A percentile compares a stretch with the other conserved stretches of the same genome.
Conservation (phyloP, 2,329 filamentous ascomycete genomes). For the Talaromyces rugulosus region DNA sequence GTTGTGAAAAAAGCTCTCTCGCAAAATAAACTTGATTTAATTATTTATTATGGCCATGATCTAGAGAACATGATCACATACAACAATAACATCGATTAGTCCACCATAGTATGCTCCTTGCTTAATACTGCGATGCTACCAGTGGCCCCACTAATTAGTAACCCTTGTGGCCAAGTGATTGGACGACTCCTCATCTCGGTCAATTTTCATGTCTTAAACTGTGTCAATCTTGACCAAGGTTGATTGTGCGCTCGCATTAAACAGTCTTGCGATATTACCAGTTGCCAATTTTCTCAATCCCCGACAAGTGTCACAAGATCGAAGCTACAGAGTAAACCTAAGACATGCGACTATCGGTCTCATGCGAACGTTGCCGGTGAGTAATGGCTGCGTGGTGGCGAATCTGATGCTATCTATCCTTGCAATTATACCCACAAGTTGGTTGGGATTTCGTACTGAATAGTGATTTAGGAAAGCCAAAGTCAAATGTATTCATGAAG, state of each 20-base stretch:
- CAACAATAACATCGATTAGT: background rate
- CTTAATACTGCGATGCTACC: background rate
- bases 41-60: background rate
- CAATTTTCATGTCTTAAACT: background rate
- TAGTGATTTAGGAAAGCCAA: slow-evolving; percentile 26
- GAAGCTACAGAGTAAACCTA: background rate
- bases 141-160: background rate
- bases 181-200: background rate
- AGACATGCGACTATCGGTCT: slow-evolving; percentile 32
- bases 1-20: background rate
- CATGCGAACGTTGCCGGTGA: slow-evolving; percentile 32
- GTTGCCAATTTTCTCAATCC: background rate
- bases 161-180: background rate
- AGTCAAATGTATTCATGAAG: slow-evolving; percentile 34
- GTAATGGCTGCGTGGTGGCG: background rate
- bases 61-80: background rate
- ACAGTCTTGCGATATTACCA: background rate
- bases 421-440: background rate
- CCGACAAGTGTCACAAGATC: background rate
- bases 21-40: background rate
- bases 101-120: background rate
- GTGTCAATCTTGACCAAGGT: background rate
- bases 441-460: background rate
- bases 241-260: background rate
- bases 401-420: background rate